Evolutionary conservation across 306 rosid genomes (phyloP), one percentile per base, ranked within the genome.

Genomic region (Castanospermum australe): DNA sequence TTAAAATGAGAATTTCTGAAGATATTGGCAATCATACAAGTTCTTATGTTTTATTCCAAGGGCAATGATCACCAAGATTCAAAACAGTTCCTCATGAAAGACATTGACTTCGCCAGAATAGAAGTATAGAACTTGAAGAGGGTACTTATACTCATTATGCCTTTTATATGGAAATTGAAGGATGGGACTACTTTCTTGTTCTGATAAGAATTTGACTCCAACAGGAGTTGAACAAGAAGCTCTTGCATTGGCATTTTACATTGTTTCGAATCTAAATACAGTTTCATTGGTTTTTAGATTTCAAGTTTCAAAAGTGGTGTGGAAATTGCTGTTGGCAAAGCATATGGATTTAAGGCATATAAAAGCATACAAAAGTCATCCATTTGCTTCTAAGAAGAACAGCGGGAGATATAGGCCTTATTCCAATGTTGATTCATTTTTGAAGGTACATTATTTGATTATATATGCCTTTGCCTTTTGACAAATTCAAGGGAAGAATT

Each of bases 361-460:
- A 32, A 83, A 36, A 72, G 62, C 86, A 45, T 88, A 77, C 71
- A 77, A 65, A 44, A 65, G 17, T 21, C 86, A 77, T 51, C 86
- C 89, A 56, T 73, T 83, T 82, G 74, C 89, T 82, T 74, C 80
- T 36, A 42, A 36, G 86, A 80, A 77, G 67, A 88, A 65, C 71
- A 73, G 85, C n/a, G 86, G 87, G 68, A 88, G 83, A 65, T 88
- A 88, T 51, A 85, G 73, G 67, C 91, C 91, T 18, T 88, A 88
- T 80, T 88, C 87, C 14, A 85, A 88, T 79, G 91, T 88, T n/a
- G 91, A 88, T 77, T 88, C 87, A 41, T 88, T 88, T 78, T 69
- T 88, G n/a, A 88, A 88, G 87, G 91, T 88, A 68, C 65, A 4
- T 63, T 36, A 32, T 60, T 63, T 33, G 15, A 47, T 45, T 30